Conservation (phyloP, 441 rosid species). For the Erodium trifolium region DNA sequence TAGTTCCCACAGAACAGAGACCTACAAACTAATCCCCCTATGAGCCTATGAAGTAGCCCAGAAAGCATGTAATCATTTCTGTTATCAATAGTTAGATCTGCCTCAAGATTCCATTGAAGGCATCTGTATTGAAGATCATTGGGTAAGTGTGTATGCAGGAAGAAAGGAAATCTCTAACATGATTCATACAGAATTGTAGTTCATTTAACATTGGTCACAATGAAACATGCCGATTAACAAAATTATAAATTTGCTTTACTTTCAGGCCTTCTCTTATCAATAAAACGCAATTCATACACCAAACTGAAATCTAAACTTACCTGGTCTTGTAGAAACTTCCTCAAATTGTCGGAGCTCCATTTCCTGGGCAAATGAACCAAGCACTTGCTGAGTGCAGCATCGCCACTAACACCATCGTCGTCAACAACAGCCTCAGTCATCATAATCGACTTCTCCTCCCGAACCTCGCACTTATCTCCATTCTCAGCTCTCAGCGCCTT, state of each 20-base stretch:
- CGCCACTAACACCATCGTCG: conserved; percentile 37
- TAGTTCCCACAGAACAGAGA: too few relatives aligned
- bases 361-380: conserved; percentile 62
- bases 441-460: conserved; percentile 32
- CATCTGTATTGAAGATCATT: too few relatives aligned
- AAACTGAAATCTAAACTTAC: conserved; percentile 26
- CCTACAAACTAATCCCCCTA: background rate
- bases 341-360: conserved; percentile 56
- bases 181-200: too few relatives aligned
- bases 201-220: too few relatives aligned
- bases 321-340: conserved; percentile 50
- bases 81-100: background rate
- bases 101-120: too few relatives aligned
- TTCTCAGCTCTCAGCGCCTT: conserved; percentile 36
- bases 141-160: too few relatives aligned
- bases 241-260: background rate
- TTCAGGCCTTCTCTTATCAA: background rate
- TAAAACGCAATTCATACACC: background rate
- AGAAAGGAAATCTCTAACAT: too few relatives aligned
- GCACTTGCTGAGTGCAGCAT: conserved; percentile 53
- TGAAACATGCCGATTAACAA: background rate
- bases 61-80: background rate
- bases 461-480: conserved; percentile 19
- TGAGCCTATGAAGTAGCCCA: background rate
- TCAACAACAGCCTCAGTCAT: conserved; percentile 56